phyloP scores from a whole-genome alignment of 1,284 basidiomycete genomes.

The Ceratobasidium sp. region DNA sequence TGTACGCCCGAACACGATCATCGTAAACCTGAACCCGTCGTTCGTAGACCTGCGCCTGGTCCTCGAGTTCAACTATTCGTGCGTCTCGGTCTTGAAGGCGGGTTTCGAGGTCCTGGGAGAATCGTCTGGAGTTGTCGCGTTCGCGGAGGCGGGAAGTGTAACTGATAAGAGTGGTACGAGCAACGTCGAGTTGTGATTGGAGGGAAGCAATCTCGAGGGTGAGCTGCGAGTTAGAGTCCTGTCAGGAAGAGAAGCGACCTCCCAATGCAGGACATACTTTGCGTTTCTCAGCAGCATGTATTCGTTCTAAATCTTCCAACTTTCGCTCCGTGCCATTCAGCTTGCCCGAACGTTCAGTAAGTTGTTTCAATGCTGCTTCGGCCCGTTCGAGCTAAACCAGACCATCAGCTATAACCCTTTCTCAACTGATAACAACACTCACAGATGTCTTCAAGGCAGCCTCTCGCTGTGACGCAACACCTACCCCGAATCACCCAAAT shows the following conservation, averaged over 20 bases:
- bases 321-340: slow-evolving; percentile 60
- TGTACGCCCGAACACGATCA: slow-evolving; percentile 30
- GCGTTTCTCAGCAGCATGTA: slow-evolving; percentile 72
- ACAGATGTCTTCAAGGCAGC: slow-evolving; percentile 35
- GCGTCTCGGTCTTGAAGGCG: slow-evolving; percentile 20
- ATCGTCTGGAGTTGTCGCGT: slow-evolving; percentile 17
- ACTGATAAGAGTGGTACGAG: slow-evolving; percentile 60
- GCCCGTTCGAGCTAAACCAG: slow-evolving; percentile 43
- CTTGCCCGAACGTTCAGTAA: slow-evolving; percentile 43
- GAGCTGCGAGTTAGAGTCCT: slow-evolving; percentile 19
- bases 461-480: slow-evolving; percentile 32
- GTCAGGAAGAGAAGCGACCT: slow-evolving; percentile 1
- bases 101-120: slow-evolving; percentile 20
- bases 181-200: slow-evolving; percentile 61
- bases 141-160: slow-evolving; percentile 60
- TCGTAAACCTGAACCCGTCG: slow-evolving; percentile 45
- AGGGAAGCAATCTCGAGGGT: slow-evolving; percentile 61
- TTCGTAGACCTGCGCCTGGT: slow-evolving; percentile 66
- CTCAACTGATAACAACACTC: background rate
- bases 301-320: slow-evolving; percentile 68
- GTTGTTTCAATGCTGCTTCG: slow-evolving; percentile 40
- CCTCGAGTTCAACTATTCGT: slow-evolving; percentile 60
- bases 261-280: slow-evolving; percentile 55
- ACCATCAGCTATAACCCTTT: slow-evolving; percentile 8
- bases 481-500: slow-evolving; percentile 11